phyloP scores from a whole-genome alignment of 2,329 filamentous ascomycete genomes.

The Xylariomycetidae sp. region DNA sequence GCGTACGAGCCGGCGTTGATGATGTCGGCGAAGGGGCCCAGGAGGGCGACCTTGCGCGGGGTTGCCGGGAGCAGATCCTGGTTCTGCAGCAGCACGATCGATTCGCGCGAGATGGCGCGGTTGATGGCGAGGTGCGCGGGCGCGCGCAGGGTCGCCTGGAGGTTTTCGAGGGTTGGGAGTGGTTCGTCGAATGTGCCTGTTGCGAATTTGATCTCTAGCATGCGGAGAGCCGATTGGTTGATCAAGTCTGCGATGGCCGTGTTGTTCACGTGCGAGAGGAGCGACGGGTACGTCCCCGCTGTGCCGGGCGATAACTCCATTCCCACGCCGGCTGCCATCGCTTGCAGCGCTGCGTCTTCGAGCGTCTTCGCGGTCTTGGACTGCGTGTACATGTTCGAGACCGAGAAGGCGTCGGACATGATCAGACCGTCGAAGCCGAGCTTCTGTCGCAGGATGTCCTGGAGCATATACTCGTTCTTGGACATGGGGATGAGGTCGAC shows the following conservation, averaged over 20 bases:
- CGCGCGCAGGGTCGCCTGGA: constrained; percentile 8
- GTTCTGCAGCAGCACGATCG: constrained; percentile 17
- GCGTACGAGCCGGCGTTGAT: constrained; percentile 11
- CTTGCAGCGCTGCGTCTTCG: constrained; percentile 20
- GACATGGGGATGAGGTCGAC: constrained; percentile 27
- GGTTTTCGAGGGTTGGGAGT: constrained; percentile 15
- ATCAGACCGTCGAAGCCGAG: constrained; percentile 28
- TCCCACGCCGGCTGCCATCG: constrained; percentile 22
- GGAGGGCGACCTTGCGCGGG: constrained; percentile 10
- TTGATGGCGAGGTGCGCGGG: constrained; percentile 11
- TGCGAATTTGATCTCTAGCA: no score
- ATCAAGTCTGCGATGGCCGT: no score
- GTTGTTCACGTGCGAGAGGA: no score
- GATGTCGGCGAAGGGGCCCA: constrained; percentile 13
- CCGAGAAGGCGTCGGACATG: constrained; percentile 27
- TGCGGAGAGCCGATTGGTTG: no score
- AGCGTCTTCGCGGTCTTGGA: constrained; percentile 23
- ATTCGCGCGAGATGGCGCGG: constrained; percentile 14
- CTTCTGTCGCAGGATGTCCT: constrained; percentile 19
- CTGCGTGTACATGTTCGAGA: constrained; percentile 22
- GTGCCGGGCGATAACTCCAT: constrained; percentile 22
- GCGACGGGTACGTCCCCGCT: constrained; percentile 17
- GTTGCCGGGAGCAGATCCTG: constrained; percentile 10
- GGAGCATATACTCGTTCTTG: constrained; percentile 26
- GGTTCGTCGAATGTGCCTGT: no score